These are phyloP conservation scores for Alisma plantagoaquatica DNA, from an alignment of 106 monocot species.

Conservation along the genomic window DNA sequence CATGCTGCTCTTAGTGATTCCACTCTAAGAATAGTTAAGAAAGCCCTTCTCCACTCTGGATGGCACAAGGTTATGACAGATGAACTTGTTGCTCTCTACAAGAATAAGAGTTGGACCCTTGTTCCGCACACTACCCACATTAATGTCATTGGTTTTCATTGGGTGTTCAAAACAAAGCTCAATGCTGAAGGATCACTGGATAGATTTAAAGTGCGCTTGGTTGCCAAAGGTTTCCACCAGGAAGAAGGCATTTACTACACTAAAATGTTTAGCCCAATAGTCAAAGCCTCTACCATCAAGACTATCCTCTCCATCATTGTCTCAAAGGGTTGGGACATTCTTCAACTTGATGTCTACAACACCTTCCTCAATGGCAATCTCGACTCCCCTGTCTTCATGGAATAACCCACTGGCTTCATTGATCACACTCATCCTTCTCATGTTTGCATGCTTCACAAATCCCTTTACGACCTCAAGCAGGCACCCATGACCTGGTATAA, in stretches of 20 bases:
- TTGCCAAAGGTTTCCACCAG: not conserved
- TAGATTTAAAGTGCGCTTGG: not conserved
- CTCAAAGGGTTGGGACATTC: not conserved
- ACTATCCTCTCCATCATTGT: not conserved
- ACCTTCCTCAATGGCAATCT: not conserved
- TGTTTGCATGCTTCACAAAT: not conserved
- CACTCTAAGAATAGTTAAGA: not conserved
- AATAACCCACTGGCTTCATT: too few species aligned
- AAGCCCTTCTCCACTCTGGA: not conserved
- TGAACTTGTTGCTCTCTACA: not conserved
- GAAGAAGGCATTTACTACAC: not conserved
- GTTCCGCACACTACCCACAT: not conserved
- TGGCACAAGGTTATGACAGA: not conserved
- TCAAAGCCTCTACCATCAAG: not conserved
- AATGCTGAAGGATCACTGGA: not conserved
- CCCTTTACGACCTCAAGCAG: not conserved
- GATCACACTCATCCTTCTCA: not conserved
- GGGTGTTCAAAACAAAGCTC: not conserved
- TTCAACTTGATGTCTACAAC: not conserved
- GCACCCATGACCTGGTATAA: too few species aligned
- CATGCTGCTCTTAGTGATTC: not conserved
- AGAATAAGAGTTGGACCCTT: conserved; percentile 1
- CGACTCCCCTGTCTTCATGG: too few species aligned
- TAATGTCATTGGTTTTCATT: not conserved
- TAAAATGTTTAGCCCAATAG: not conserved